These are phyloP conservation scores for Amorphotheca resinae DNA, from an alignment of 495 filamentous ascomycete genomes.

Conservation along the genomic window DNA sequence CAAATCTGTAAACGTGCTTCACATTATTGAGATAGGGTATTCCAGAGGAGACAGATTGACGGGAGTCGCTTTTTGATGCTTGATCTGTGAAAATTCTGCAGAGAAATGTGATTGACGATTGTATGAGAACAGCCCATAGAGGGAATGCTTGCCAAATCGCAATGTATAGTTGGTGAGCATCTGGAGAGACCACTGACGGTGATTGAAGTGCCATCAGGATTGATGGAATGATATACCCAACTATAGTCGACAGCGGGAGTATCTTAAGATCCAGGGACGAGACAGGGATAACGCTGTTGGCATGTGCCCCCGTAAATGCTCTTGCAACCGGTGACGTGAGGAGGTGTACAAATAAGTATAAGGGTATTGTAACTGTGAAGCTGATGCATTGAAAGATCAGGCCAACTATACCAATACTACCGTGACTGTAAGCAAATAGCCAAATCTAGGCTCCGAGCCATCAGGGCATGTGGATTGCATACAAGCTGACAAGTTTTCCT, in stretches of 20 bases:
- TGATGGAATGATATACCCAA: constrained; percentile 40
- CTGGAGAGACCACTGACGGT: constrained; percentile 29
- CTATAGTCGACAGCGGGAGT: constrained; percentile 33
- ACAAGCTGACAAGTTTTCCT: constrained; percentile 40
- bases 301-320: constrained; percentile 29
- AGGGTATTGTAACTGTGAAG: constrained; percentile 40
- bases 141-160: constrained; percentile 52
- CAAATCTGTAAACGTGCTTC: constrained; percentile 42
- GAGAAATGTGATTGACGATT: constrained; percentile 4
- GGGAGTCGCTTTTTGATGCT: constrained; percentile 9
- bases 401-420: constrained; percentile 38
- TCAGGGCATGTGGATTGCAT: constrained; percentile 12
- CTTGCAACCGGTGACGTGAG: constrained; percentile 37
- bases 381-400: constrained; percentile 39
- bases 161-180: constrained; percentile 43
- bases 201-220: constrained; percentile 39
- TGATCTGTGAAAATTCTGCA: background rate
- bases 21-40: constrained; percentile 27
- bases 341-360: constrained; percentile 40
- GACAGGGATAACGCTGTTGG: constrained; percentile 29
- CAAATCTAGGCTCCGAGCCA: background rate
- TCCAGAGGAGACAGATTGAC: constrained; percentile 14
- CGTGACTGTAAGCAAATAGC: background rate
- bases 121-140: constrained; percentile 29
- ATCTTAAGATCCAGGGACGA: constrained; percentile 33